A percentile compares a stretch with the other conserved stretches of the same genome.
Conservation (phyloP, 768 basidiomycete genomes). For the Cyclocybe cylindracea region DNA sequence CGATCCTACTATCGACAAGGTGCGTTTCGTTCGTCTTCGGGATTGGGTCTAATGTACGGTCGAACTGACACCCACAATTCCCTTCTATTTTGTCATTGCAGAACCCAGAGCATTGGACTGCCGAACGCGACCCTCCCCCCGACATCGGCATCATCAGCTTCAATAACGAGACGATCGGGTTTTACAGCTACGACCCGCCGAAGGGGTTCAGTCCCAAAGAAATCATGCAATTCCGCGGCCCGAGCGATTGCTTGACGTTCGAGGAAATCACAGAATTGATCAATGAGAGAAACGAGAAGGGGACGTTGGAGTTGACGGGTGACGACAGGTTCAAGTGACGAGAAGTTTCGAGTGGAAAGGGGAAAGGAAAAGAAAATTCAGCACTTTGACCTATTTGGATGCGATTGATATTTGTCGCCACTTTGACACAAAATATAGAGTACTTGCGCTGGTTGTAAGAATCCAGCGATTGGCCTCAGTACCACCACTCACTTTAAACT, state of each 20-base stretch:
- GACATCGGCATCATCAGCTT: slow-evolving; percentile 5
- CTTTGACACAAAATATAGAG: slow-evolving; percentile 19
- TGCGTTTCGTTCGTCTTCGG: no score
- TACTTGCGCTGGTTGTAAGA: no score
- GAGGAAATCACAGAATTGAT: slow-evolving; percentile 2
- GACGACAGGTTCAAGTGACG: background rate
- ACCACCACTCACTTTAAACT: no score
- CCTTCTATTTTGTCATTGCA: background rate
- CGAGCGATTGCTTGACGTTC: slow-evolving; percentile 5
- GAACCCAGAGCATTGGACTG: slow-evolving; percentile 5
- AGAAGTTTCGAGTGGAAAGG: no score
- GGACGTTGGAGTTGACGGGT: slow-evolving; percentile 1
- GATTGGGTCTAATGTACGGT: no score
- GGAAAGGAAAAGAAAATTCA: no score
- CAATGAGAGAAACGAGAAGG: slow-evolving; percentile 1
- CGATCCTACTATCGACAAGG: no score
- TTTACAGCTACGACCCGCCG: slow-evolving; percentile 5
- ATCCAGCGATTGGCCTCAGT: no score
- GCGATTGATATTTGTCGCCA: slow-evolving; percentile 6
- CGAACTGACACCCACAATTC: no score
- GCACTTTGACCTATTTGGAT: no score
- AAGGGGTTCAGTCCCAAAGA: slow-evolving; percentile 8
- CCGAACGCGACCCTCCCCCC: slow-evolving; percentile 5
- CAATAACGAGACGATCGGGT: slow-evolving; percentile 5
- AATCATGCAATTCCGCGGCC: slow-evolving; percentile 1